A percentile compares a stretch with the other conserved stretches of the same genome.
Conservation (phyloP, 768 basidiomycete genomes). For the Omphalotus guepiniiformis region DNA sequence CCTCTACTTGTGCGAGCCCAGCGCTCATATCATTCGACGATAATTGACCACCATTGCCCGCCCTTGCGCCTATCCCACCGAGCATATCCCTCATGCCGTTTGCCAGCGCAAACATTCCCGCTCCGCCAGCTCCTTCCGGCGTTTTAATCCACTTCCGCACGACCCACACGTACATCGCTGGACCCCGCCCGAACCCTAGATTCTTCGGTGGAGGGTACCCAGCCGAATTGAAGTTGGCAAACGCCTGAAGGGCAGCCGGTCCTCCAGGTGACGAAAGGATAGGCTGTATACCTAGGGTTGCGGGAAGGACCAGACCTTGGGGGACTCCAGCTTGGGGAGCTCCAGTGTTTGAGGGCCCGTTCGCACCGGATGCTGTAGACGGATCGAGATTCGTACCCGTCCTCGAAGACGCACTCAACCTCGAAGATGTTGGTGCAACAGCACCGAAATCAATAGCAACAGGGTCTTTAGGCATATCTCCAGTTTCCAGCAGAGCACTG, state of each 20-base stretch:
- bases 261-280: conserved; percentile 45
- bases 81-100: conserved; percentile 22
- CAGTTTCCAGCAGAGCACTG: neutral
- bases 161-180: conserved; percentile 70
- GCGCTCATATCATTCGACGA: conserved; percentile 13
- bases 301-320: conserved; percentile 17
- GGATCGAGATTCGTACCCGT: neutral
- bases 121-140: conserved; percentile 28
- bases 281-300: conserved; percentile 68
- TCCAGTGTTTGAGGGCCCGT: neutral
- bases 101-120: conserved; percentile 39
- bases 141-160: conserved; percentile 71
- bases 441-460: neutral
- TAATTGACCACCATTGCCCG: conserved; percentile 13
- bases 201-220: conserved; percentile 10
- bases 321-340: too few species aligned
- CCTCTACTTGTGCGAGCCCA: conserved; percentile 49
- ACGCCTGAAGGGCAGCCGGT: conserved; percentile 4
- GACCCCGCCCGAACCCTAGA: conserved; percentile 20
- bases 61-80: conserved; percentile 13
- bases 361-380: conserved; percentile 1
- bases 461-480: neutral
- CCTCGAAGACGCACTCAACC: conserved; percentile 5
- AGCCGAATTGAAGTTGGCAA: conserved; percentile 6
- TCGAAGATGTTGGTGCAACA: conserved; percentile 8